Evolutionary conservation across 2,329 filamentous ascomycete genomes (phyloP), one percentile per base, ranked within the genome.

Genomic region (Penicillium aurantiogriseum): DNA sequence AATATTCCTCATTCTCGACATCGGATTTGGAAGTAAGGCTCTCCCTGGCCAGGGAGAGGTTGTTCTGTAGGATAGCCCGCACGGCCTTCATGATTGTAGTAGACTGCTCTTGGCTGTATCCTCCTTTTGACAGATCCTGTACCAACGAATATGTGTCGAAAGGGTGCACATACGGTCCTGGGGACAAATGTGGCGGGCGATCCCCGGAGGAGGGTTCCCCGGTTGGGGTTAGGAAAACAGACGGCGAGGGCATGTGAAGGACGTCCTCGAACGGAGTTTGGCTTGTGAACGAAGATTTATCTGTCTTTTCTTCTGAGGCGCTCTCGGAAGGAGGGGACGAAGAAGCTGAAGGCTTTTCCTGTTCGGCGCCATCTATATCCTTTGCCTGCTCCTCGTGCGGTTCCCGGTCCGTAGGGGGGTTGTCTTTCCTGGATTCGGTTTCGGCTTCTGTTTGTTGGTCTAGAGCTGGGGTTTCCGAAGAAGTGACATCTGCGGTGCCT

Each of bases 121-220:
- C 89, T 13, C 87, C 86, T 0, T 77, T 78, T 19, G 87, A 83
- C 17, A 99, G 85, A 67, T 91, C 86, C 69, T 89, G 88, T 17
- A 97, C 94, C 5, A 97, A 83, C 15, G 86, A 88, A 75, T 94
- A 99, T 25, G 88, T 96, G 76, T 99, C 93, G 75, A 99, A 99
- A 77, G 97, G 92, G 77, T 99, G 94, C 35, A 96, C 87, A 71
- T 96, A 95, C 1, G 88, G 89, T 8, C 90, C 85, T 0, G 90
- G 70, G 89, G 83, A 67, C 60, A 76, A 59, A 71, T 92, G 87
- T 5, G 88, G 88, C 23, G 85, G 83, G 63, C 83, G 82, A 27
- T 78, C 68, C 51, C 78, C 64, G 8, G 69, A 62, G 2, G 67
- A 54, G 5, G 63, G 40, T 11, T 31, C 49, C 23, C 65, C 64